These are phyloP conservation scores for Phaeosphaeriaceae sp. DNA, from an alignment of 2,329 filamentous ascomycete genomes.

Conservation along the genomic window DNA sequence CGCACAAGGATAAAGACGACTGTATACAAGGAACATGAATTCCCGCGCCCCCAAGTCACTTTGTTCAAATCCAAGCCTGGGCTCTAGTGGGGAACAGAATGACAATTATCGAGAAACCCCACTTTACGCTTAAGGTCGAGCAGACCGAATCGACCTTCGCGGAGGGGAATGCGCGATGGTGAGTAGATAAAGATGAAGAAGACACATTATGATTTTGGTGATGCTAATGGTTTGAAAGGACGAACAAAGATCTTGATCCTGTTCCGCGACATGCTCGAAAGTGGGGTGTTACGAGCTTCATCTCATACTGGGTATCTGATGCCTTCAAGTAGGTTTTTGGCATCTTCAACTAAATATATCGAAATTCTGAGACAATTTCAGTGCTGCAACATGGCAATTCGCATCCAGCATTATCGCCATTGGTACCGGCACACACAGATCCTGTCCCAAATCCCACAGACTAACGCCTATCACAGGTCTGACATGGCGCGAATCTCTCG, in stretches of 20 bases:
- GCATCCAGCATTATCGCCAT: slow-evolving; percentile 48
- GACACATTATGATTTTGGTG: not conserved
- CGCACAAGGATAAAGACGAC: not conserved
- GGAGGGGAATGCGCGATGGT: slow-evolving; percentile 47
- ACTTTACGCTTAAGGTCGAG: slow-evolving; percentile 49
- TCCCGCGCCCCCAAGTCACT: not conserved
- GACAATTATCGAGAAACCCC: slow-evolving; percentile 47
- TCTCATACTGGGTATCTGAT: slow-evolving; percentile 62
- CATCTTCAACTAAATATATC: not conserved
- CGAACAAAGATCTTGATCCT: slow-evolving; percentile 59
- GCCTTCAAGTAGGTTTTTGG: slow-evolving; percentile 54
- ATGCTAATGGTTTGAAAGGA: slow-evolving; percentile 32
- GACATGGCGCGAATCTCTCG: slow-evolving; percentile 62
- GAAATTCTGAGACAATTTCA: slow-evolving; percentile 6
- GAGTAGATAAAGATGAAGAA: slow-evolving; percentile 7
- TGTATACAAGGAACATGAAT: not conserved
- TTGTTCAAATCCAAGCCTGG: not conserved
- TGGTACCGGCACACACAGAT: slow-evolving; percentile 22
- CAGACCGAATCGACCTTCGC: slow-evolving; percentile 57
- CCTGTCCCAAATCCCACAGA: not conserved
- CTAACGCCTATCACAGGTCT: slow-evolving; percentile 49
- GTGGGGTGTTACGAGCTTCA: slow-evolving; percentile 56
- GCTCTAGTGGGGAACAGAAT: no score
- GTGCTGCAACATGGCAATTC: slow-evolving; percentile 62
- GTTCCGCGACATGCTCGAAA: slow-evolving; percentile 53